A percentile compares a stretch with the other conserved stretches of the same genome.
Evolutionary conservation across 352 stramenopile genomes (phyloP).

Genomic region (Globisporangium uncinulatum): DNA sequence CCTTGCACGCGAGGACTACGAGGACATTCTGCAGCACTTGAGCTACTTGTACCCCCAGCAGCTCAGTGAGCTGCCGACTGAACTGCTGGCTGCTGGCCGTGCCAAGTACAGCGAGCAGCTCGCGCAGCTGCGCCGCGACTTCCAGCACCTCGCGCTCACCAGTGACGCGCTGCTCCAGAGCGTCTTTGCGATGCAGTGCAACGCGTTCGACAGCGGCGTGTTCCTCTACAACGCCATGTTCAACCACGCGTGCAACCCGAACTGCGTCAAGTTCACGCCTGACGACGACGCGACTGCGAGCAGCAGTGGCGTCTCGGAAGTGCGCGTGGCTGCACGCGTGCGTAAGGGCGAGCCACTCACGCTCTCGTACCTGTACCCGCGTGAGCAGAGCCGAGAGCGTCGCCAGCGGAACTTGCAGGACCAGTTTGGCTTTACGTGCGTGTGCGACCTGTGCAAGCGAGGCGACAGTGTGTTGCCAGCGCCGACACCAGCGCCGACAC

Average conservation of each 20-base stretch:
- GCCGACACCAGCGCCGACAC: slow-evolving; percentile 11
- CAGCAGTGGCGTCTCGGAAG: slow-evolving; percentile 75
- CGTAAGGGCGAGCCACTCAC: slow-evolving; percentile 86
- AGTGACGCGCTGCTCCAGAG: slow-evolving; percentile 82
- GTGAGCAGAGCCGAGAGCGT: slow-evolving; percentile 81
- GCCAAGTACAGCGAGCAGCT: slow-evolving; percentile 56
- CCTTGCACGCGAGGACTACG: slow-evolving; percentile 58
- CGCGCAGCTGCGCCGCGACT: slow-evolving; percentile 43
- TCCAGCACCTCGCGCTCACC: slow-evolving; percentile 37
- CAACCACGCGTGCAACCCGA: slow-evolving; percentile 93
- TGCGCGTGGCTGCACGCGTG: slow-evolving; percentile 84
- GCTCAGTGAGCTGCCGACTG: slow-evolving; percentile 53
- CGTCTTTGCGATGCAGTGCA: slow-evolving; percentile 91
- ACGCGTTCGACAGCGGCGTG: slow-evolving; percentile 91
- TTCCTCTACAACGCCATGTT: slow-evolving; percentile 94
- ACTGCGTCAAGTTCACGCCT: slow-evolving; percentile 92
- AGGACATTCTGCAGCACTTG: slow-evolving; percentile 70
- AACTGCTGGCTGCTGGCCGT: slow-evolving; percentile 43
- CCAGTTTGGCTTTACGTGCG: slow-evolving; percentile 90
- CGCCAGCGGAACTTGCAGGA: slow-evolving; percentile 79
- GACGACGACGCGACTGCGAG: slow-evolving; percentile 43
- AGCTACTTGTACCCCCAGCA: slow-evolving; percentile 84
- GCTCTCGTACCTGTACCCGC: slow-evolving; percentile 92
- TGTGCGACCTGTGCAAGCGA: slow-evolving; percentile 55
- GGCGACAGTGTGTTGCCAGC: slow-evolving; percentile 61